phyloP scores from a whole-genome alignment of 495 filamentous ascomycete genomes.

The Podospora sp. region DNA sequence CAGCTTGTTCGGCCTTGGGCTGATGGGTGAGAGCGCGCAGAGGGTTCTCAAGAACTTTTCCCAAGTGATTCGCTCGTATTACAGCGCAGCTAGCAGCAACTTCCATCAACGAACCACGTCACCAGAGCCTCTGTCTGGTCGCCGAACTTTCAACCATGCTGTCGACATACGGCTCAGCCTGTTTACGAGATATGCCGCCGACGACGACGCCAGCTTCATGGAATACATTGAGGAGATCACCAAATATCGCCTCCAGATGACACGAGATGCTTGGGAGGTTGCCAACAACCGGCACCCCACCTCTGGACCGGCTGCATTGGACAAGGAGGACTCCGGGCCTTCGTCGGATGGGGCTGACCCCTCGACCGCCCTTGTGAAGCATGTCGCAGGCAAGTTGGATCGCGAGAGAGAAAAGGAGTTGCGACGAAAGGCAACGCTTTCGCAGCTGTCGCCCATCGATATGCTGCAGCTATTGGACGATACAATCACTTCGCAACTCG shows the following conservation, averaged over 20 bases:
- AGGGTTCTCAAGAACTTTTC: background rate
- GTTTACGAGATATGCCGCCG: slow-evolving; percentile 16
- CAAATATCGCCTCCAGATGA: slow-evolving; percentile 11
- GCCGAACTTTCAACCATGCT: background rate
- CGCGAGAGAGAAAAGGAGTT: background rate
- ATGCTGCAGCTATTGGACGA: slow-evolving; percentile 30
- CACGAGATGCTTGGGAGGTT: background rate
- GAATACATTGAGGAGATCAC: slow-evolving; percentile 18
- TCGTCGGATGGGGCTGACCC: background rate
- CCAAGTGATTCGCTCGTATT: background rate
- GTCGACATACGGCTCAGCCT: slow-evolving; percentile 14
- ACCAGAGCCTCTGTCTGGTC: background rate
- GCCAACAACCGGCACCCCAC: background rate
- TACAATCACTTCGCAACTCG: slow-evolving; percentile 26
- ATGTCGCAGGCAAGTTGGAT: background rate
- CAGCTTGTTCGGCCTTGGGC: background rate
- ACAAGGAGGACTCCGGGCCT: background rate
- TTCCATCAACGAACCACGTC: background rate
- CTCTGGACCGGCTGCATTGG: background rate
- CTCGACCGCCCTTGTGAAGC: background rate
- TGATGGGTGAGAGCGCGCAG: background rate
- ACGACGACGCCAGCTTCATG: background rate
- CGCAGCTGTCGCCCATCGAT: slow-evolving; percentile 24
- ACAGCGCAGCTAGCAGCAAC: background rate
- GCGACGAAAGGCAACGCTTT: slow-evolving; percentile 7